These are phyloP conservation scores for Diutina neorugosa DNA, from an alignment of 1,139 yeast genomes.

Conservation along the genomic window DNA sequence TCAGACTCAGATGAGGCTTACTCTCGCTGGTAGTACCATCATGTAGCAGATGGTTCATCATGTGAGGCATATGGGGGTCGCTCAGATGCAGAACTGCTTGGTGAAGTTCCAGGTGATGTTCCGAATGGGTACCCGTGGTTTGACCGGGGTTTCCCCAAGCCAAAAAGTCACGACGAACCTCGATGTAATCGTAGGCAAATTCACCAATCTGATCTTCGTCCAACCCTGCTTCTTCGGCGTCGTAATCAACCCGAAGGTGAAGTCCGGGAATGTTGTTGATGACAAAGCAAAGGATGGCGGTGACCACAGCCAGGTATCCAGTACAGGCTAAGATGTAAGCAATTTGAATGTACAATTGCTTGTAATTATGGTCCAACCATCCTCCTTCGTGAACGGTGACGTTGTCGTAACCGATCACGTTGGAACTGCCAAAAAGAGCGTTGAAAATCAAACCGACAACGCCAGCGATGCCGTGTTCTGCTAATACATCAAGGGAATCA, in stretches of 20 bases:
- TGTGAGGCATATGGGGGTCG: neutral
- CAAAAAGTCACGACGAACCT: conserved; percentile 85
- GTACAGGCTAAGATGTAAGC: conserved; percentile 67
- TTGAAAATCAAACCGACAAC: conserved; percentile 78
- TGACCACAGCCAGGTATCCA: conserved; percentile 70
- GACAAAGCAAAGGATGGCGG: conserved; percentile 63
- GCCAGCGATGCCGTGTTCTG: conserved; percentile 98
- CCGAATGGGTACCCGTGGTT: neutral
- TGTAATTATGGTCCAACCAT: conserved; percentile 84
- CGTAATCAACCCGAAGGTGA: conserved; percentile 67
- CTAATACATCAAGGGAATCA: conserved; percentile 89
- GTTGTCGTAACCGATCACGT: conserved; percentile 85
- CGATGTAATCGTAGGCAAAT: conserved; percentile 96
- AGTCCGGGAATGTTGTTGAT: conserved; percentile 76
- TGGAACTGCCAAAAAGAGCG: conserved; percentile 76
- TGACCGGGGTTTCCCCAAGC: conserved; percentile 32
- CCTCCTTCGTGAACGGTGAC: conserved; percentile 79
- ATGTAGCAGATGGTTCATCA: neutral
- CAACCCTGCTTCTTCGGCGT: conserved; percentile 79
- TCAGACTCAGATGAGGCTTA: neutral
- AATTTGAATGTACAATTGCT: conserved; percentile 81
- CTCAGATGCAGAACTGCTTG: neutral
- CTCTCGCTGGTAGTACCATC: conserved; percentile 1
- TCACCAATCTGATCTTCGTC: conserved; percentile 98
- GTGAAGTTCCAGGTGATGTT: neutral